Percentiles rank a stretch among this genome's conserved stretches.
Conservation (phyloP, 805 yeast species). For the Zygosaccharomyces kombuchaensis region DNA sequence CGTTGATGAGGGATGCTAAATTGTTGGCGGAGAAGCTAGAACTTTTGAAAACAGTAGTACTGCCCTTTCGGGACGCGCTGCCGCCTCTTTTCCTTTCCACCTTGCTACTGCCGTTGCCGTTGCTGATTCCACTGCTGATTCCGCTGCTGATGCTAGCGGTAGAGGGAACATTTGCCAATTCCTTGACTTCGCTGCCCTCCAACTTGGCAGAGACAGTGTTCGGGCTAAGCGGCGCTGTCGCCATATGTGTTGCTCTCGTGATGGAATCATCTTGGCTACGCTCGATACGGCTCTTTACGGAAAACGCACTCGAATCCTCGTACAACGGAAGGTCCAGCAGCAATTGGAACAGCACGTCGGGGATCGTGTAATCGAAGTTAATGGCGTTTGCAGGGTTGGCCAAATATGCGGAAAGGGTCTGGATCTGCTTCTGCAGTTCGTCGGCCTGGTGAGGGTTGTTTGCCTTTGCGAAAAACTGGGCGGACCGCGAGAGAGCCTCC, state of each 20-base stretch:
- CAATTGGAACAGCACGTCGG: conserved; percentile 23
- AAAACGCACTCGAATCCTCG: conserved; percentile 17
- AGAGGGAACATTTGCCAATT: not conserved
- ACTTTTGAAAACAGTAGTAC: not conserved
- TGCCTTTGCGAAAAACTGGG: conserved; percentile 18
- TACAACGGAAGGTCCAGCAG: conserved; percentile 20
- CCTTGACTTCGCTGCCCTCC: not conserved
- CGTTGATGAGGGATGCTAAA: not conserved
- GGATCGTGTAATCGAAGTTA: conserved; percentile 11
- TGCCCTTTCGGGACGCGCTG: not conserved
- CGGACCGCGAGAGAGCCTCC: conserved; percentile 16
- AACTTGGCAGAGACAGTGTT: not conserved
- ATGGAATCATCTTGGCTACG: conserved; percentile 2
- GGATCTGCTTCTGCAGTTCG: conserved; percentile 3
- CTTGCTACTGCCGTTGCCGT: not conserved
- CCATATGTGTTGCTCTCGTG: not conserved
- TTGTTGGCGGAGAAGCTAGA: not conserved
- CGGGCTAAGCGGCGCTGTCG: not conserved
- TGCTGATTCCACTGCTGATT: too few species aligned
- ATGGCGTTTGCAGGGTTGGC: not conserved
- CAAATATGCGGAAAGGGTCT: not conserved
- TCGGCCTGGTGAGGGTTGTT: conserved; percentile 5
- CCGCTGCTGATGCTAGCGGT: not conserved
- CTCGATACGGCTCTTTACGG: conserved; percentile 8
- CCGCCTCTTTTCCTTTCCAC: not conserved